A percentile compares a stretch with the other conserved stretches of the same genome.
These are phyloP conservation scores for Epicoccum sorghinum DNA, from an alignment of 2,329 filamentous ascomycete genomes.

Conservation along the genomic window DNA sequence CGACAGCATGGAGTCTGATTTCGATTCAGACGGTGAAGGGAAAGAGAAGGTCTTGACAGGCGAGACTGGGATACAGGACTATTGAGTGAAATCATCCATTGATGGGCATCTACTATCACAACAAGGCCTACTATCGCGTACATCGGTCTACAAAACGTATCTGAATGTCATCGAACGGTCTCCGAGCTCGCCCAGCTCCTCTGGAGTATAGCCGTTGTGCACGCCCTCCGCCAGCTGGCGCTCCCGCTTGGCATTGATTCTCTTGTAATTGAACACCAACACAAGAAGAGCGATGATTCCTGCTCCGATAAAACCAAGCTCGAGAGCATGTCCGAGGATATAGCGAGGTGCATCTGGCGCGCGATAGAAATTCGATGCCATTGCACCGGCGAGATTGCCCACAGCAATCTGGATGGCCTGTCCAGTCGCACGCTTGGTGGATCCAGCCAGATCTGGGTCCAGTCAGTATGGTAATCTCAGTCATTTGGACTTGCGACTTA, in stretches of 20 bases:
- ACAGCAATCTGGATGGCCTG: slow-evolving; percentile 57
- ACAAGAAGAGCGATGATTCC: slow-evolving; percentile 55
- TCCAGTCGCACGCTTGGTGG: slow-evolving; percentile 58
- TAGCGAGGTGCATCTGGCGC: slow-evolving; percentile 56
- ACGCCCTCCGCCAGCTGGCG: slow-evolving; percentile 43
- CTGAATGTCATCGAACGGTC: slow-evolving; percentile 68
- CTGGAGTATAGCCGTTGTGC: slow-evolving; percentile 51
- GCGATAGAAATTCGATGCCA: slow-evolving; percentile 76
- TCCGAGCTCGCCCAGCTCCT: slow-evolving; percentile 64
- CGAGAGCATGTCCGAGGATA: slow-evolving; percentile 58
- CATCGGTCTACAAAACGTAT: slow-evolving; percentile 59
- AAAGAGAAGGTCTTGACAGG: slow-evolving; percentile 48
- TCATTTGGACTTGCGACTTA: slow-evolving; percentile 15
- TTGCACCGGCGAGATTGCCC: slow-evolving; percentile 60
- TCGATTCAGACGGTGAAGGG: slow-evolving; percentile 58
- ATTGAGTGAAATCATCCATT: slow-evolving; percentile 31
- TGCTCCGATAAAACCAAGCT: slow-evolving; percentile 56
- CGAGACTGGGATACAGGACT: slow-evolving; percentile 58
- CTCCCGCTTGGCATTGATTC: slow-evolving; percentile 64
- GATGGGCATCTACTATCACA: neutral
- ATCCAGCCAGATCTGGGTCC: slow-evolving; percentile 57
- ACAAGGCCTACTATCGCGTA: neutral
- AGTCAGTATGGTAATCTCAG: slow-evolving; percentile 11
- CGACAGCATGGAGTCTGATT: slow-evolving; percentile 76
- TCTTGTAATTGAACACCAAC: slow-evolving; percentile 59